Evolutionary conservation across 352 stramenopile genomes (phyloP).

Genomic region (Globisporangium cederbergense): DNA sequence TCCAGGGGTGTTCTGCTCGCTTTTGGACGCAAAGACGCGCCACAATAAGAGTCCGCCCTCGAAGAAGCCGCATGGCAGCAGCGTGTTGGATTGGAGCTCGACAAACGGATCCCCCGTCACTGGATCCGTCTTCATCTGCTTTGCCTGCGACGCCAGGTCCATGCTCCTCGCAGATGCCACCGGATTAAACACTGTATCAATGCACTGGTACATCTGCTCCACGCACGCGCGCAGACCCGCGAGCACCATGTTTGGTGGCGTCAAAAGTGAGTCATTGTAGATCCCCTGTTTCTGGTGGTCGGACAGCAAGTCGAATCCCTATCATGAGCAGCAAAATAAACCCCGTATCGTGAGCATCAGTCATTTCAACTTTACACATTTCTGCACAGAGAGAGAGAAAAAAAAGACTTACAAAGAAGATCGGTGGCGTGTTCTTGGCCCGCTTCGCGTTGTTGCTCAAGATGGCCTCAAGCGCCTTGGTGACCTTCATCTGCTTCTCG

Average conservation of each 20-base stretch:
- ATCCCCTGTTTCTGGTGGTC: conserved; percentile 5
- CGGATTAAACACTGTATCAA: background rate
- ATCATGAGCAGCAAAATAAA: background rate
- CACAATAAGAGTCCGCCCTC: conserved; percentile 10
- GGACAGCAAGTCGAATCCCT: background rate
- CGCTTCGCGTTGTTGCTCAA: conserved; percentile 19
- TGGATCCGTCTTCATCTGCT: background rate
- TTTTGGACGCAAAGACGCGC: conserved; percentile 8
- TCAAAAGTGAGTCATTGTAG: conserved; percentile 10
- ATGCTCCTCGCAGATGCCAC: background rate
- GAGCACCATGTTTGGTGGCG: background rate
- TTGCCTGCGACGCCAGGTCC: background rate
- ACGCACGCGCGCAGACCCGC: background rate
- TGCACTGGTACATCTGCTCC: conserved; percentile 3
- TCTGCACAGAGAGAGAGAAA: background rate
- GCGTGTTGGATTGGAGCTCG: conserved; percentile 6
- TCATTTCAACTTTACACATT: background rate
- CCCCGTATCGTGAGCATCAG: too few species aligned
- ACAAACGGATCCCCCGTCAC: conserved; percentile 1
- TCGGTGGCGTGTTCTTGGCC: conserved; percentile 8
- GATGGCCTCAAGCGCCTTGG: conserved; percentile 36
- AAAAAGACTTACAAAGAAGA: conserved; percentile 13
- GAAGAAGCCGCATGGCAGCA: background rate
- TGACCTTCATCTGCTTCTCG: conserved; percentile 29
- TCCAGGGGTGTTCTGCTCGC: conserved; percentile 6